These are phyloP conservation scores for Mycena filopes DNA, from an alignment of 768 basidiomycete genomes.

Conservation along the genomic window DNA sequence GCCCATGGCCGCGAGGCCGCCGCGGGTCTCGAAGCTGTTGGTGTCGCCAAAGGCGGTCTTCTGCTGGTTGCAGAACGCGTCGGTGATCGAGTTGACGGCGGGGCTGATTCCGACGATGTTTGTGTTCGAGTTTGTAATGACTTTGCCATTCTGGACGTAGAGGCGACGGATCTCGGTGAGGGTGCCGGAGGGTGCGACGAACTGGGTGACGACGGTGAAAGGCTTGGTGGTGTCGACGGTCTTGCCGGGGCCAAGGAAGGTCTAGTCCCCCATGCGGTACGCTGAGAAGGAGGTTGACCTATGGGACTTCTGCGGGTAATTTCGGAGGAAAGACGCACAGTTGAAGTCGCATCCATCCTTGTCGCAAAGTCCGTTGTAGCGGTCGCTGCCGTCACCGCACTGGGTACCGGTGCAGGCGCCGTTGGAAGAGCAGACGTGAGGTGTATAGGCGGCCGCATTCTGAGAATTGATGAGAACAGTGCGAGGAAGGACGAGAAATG, in stretches of 20 bases:
- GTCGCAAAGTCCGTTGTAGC: constrained; percentile 55
- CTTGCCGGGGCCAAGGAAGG: constrained; percentile 48
- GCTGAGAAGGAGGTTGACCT: too few species aligned
- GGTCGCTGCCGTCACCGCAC: constrained; percentile 44
- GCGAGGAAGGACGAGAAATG: background rate
- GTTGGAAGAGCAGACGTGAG: constrained; percentile 57
- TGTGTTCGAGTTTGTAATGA: constrained; percentile 47
- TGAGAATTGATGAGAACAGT: constrained; percentile 49
- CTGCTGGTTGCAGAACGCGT: constrained; percentile 46
- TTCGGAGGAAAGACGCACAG: too few species aligned
- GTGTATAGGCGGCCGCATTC: constrained; percentile 61
- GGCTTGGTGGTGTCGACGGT: constrained; percentile 48
- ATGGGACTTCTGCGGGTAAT: too few species aligned
- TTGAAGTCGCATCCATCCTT: constrained; percentile 55
- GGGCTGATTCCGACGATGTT: constrained; percentile 45
- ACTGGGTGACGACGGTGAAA: constrained; percentile 56
- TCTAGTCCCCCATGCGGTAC: constrained; percentile 49
- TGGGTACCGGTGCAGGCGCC: constrained; percentile 42
- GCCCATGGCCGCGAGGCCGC: constrained; percentile 44
- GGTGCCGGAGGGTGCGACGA: constrained; percentile 49
- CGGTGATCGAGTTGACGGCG: constrained; percentile 47
- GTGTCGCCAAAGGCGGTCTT: constrained; percentile 48
- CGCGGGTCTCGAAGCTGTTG: constrained; percentile 43
- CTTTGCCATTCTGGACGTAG: constrained; percentile 50
- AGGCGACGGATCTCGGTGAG: constrained; percentile 51